Evolutionary conservation across 768 basidiomycete genomes (phyloP).

Genomic region (Boletellus sp.): DNA sequence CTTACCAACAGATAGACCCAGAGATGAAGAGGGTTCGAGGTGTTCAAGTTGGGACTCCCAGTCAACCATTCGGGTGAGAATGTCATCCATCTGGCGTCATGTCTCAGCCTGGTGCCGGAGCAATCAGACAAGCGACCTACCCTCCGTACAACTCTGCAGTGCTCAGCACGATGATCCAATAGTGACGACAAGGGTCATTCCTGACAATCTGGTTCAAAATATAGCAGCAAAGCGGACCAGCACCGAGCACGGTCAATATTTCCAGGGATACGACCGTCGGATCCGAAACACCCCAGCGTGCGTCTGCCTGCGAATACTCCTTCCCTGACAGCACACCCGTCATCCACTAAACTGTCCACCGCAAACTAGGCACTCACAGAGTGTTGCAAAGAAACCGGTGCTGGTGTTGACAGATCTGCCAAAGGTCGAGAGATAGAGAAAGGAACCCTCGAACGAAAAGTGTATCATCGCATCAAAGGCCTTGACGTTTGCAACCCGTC

Average conservation of each 20-base stretch:
- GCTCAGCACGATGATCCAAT: slow-evolving; percentile 74
- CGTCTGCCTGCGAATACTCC: slow-evolving; percentile 78
- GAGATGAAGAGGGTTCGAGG: slow-evolving; percentile 63
- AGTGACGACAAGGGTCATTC: slow-evolving; percentile 54
- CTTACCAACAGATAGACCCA: slow-evolving; percentile 81
- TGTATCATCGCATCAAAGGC: slow-evolving; percentile 81
- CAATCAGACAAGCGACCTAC: slow-evolving; percentile 33
- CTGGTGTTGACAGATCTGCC: slow-evolving; percentile 70
- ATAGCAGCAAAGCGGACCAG: slow-evolving; percentile 70
- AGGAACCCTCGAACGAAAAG: slow-evolving; percentile 75
- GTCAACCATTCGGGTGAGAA: slow-evolving; percentile 86
- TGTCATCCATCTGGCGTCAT: slow-evolving; percentile 71
- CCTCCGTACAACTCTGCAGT: slow-evolving; percentile 79
- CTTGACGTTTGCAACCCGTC: slow-evolving; percentile 32
- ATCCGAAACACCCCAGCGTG: slow-evolving; percentile 78
- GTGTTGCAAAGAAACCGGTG: slow-evolving; percentile 61
- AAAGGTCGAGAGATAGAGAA: slow-evolving; percentile 73
- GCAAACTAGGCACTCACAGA: slow-evolving; percentile 50
- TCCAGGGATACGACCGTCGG: slow-evolving; percentile 80
- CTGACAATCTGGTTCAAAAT: slow-evolving; percentile 63
- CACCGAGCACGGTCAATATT: slow-evolving; percentile 72
- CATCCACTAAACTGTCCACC: neutral
- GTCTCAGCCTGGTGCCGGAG: neutral
- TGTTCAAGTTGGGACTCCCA: slow-evolving; percentile 68
- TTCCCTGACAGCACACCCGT: slow-evolving; percentile 48